Conservation (phyloP, 257 asterid genomes). For the Ophiorrhiza pumila region DNA sequence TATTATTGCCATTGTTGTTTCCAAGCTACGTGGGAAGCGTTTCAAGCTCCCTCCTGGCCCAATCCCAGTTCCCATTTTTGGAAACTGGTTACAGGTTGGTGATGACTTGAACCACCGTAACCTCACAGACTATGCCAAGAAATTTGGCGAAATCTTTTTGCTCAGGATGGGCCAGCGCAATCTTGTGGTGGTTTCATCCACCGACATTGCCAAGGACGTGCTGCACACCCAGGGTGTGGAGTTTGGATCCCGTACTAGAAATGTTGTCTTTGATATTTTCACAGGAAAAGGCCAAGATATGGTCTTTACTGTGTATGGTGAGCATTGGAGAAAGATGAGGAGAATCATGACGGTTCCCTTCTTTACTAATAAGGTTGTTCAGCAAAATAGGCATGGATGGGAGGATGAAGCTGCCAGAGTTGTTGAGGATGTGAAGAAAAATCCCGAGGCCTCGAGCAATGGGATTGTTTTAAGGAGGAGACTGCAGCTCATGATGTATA, state of each 20-base stretch:
- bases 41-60: conserved; percentile 87
- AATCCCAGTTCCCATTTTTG: conserved; percentile 68
- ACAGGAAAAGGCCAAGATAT: conserved; percentile 86
- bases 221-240: conserved; percentile 86
- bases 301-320: conserved; percentile 92
- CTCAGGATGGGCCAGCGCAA: conserved; percentile 90
- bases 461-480: conserved; percentile 71
- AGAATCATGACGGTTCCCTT: conserved; percentile 90
- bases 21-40: conserved; percentile 60
- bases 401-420: conserved; percentile 69
- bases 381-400: conserved; percentile 67
- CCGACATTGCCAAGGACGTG: conserved; percentile 72
- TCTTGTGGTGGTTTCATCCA: conserved; percentile 72
- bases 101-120: conserved; percentile 79
- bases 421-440: conserved; percentile 71
- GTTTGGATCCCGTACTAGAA: conserved; percentile 79
- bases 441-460: conserved; percentile 56
- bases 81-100: conserved; percentile 85
- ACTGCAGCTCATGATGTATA: conserved; percentile 88
- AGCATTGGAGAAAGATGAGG: conserved; percentile 94
- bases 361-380: conserved; percentile 82
- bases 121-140: conserved; percentile 57
- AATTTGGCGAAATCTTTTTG: conserved; percentile 60
- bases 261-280: conserved; percentile 80
- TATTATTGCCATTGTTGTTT: conserved; percentile 44